Percentiles rank a stretch among this genome's conserved stretches.
These are phyloP conservation scores for Lathyrus aphaca DNA, from an alignment of 306 rosid species.

Conservation along the genomic window DNA sequence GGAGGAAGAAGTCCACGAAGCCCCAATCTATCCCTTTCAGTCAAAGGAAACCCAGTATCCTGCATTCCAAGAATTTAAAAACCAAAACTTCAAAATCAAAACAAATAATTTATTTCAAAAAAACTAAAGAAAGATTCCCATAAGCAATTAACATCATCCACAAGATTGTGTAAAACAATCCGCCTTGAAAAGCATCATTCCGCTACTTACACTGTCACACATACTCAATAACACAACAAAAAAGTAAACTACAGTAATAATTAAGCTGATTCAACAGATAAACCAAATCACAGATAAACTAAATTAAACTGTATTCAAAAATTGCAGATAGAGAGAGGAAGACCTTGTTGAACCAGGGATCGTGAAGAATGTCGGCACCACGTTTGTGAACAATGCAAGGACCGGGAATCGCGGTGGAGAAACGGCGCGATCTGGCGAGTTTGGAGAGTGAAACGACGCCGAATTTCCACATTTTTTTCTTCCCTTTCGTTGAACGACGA, in stretches of 20 bases:
- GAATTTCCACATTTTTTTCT: slow-evolving; percentile 69
- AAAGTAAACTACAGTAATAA: slow-evolving; percentile 5
- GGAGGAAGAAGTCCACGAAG: slow-evolving; percentile 99
- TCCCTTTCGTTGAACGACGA: neutral
- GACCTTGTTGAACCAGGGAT: slow-evolving; percentile 99
- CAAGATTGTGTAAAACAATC: slow-evolving; percentile 25
- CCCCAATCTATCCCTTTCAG: slow-evolving; percentile 95
- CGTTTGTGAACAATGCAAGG: slow-evolving; percentile 97
- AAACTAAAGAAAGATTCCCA: neutral
- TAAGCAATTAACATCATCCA: slow-evolving; percentile 24
- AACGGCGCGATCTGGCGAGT: slow-evolving; percentile 62
- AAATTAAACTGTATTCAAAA: neutral
- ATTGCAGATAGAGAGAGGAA: neutral
- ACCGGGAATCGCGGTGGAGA: slow-evolving; percentile 84
- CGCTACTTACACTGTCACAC: neutral
- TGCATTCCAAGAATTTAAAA: slow-evolving; percentile 46
- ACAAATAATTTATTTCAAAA: neutral
- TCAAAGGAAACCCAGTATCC: slow-evolving; percentile 96
- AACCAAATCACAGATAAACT: slow-evolving; percentile 9
- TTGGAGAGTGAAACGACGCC: slow-evolving; percentile 62
- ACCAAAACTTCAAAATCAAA: neutral
- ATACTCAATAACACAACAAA: slow-evolving; percentile 1
- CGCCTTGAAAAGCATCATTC: slow-evolving; percentile 27
- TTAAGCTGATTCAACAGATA: neutral
- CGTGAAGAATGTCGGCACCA: slow-evolving; percentile 98